Conservation (phyloP, 805 yeast genomes). For the Candida ponderosae region DNA sequence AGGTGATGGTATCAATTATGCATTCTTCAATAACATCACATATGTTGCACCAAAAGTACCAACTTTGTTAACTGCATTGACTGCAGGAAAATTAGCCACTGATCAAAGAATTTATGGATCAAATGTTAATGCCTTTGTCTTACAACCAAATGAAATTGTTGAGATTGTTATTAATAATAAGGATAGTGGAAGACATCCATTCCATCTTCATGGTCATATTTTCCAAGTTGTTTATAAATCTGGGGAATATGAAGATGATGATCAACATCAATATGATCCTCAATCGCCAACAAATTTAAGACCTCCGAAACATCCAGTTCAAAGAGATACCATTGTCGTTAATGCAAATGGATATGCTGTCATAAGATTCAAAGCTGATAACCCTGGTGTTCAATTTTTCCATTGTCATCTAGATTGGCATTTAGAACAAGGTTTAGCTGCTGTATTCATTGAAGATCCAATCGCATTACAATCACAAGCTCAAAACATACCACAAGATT, state of each 20-base stretch:
- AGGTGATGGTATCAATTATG: slow-evolving; percentile 70
- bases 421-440: slow-evolving; percentile 72
- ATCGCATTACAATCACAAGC: slow-evolving; percentile 35
- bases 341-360: slow-evolving; percentile 64
- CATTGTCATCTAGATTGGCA: slow-evolving; percentile 91
- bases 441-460: slow-evolving; percentile 68
- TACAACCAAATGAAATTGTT: slow-evolving; percentile 54
- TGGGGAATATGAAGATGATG: slow-evolving; percentile 40
- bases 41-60: slow-evolving; percentile 66
- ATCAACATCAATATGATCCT: slow-evolving; percentile 48
- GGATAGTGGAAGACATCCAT: slow-evolving; percentile 76
- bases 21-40: slow-evolving; percentile 64
- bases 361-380: slow-evolving; percentile 67
- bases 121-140: slow-evolving; percentile 54
- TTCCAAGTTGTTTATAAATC: slow-evolving; percentile 58
- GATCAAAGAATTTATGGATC: slow-evolving; percentile 66
- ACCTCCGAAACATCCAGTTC: slow-evolving; percentile 54
- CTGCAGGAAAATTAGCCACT: slow-evolving; percentile 49
- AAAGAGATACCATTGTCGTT: slow-evolving; percentile 66
- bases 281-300: slow-evolving; percentile 32
- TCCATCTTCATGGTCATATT: slow-evolving; percentile 70
- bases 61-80: slow-evolving; percentile 53
- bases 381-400: slow-evolving; percentile 93
- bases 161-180: slow-evolving; percentile 73
- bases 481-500: slow-evolving; percentile 38